A percentile compares a stretch with the other conserved stretches of the same genome.
phyloP scores from a whole-genome alignment of 495 filamentous ascomycete genomes.

The Neurospora sp. region DNA sequence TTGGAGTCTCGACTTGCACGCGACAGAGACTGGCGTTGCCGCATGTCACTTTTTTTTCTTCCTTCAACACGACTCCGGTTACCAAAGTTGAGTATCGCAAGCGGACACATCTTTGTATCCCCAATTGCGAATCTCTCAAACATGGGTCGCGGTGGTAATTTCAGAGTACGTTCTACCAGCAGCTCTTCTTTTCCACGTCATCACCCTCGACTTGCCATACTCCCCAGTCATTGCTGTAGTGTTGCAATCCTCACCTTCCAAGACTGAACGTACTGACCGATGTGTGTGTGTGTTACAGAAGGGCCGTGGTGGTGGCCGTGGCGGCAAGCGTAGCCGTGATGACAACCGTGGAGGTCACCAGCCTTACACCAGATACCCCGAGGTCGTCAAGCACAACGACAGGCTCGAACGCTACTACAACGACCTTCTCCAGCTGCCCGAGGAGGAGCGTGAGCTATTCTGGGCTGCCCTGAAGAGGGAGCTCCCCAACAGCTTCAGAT shows the following conservation, averaged over 20 bases:
- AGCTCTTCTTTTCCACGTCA: neutral
- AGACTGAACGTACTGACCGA: neutral
- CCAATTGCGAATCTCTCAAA: conserved; percentile 1
- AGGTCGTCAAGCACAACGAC: conserved; percentile 61
- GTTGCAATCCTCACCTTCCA: neutral
- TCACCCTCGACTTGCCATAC: neutral
- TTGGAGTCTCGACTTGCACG: conserved; percentile 12
- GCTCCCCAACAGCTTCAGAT: conserved; percentile 91
- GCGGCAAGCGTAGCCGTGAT: conserved; percentile 4
- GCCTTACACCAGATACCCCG: conserved; percentile 41
- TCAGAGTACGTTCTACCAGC: conserved; percentile 5
- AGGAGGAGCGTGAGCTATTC: conserved; percentile 65
- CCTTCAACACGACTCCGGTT: conserved; percentile 10
- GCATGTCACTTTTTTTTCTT: conserved; percentile 5
- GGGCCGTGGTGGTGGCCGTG: conserved; percentile 9
- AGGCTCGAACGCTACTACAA: conserved; percentile 80
- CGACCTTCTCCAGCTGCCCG: conserved; percentile 55
- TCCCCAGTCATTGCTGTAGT: neutral
- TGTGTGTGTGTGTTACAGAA: neutral
- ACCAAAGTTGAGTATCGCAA: conserved; percentile 1
- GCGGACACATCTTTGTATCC: neutral
- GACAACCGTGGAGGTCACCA: conserved; percentile 9
- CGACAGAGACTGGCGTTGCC: conserved; percentile 2
- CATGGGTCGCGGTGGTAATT: conserved; percentile 10
- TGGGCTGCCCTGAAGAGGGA: conserved; percentile 73